Evolutionary conservation across 331 rosid species (phyloP), one percentile per base, ranked within the genome.

Genomic region (Acacia concinna): DNA sequence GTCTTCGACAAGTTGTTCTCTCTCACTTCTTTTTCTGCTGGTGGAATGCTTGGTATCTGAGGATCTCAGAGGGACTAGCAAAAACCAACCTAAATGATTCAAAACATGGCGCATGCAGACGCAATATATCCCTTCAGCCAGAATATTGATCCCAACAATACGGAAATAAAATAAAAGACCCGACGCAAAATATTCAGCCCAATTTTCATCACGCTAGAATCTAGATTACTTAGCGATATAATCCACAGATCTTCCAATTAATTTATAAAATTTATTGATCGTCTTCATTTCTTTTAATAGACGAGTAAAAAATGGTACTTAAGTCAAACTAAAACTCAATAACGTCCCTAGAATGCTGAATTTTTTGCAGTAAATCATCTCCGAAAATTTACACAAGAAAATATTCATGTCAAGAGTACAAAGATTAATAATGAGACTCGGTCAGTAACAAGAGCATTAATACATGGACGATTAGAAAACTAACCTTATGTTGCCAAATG

Each of bases 401-500:
- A 64, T 41, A 23, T 18, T 11, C 46, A 27, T 49, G 59, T 34
- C 30, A 13, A 76, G 51, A 23, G 37, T 12, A 14, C 74, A 47
- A 37, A 3, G 20, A 51, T 20, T 1, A 51, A 51, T 6, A 51
- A 51, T 51, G 25, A 51, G 6, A 51, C 57, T 5, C 1, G 10
- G 57, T 20, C 23, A 20, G 20, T 20, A 51, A 51, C 25, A 4
- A 20, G 57, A 32, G 40, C 17, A 9, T 46, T 27, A 43, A 46
- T n/a, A 6, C 23, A 1, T 11, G 40, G 31, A 25, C 37, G 8
- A 41, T 6, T 23, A 30, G 56, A 69, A 54, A 31, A 79, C 44
- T 51, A 60, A 59, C 99, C 97, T 93, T 87, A 95, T 95, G 74
- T 83, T 89, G 63, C 99, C 99, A 78, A 95, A 93, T 28, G 93